Conservation (phyloP, 2,329 filamentous ascomycete genomes). For the Alternaria novae-zelandiae region DNA sequence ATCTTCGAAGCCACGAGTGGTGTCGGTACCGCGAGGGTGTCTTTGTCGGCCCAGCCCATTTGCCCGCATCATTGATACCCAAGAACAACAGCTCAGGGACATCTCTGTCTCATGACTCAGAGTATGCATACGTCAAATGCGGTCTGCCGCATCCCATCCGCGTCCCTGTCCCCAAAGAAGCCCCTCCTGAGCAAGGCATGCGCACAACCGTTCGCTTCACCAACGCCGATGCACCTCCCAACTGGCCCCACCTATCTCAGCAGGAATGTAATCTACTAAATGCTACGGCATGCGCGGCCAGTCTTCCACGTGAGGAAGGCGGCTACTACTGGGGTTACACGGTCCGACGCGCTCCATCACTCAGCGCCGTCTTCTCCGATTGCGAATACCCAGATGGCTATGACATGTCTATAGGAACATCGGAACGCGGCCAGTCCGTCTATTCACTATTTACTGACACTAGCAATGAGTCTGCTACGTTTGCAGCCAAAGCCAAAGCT, state of each 20-base stretch:
- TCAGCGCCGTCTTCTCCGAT: conserved; percentile 80
- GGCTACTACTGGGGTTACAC: conserved; percentile 90
- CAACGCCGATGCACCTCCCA: conserved; percentile 46
- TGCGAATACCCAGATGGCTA: conserved; percentile 78
- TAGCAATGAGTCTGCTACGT: background rate
- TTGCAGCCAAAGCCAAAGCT: conserved; percentile 23
- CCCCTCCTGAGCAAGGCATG: conserved; percentile 69
- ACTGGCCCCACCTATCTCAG: conserved; percentile 37
- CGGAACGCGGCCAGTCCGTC: conserved; percentile 70
- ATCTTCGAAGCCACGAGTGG: conserved; percentile 78
- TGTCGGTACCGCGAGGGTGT: conserved; percentile 81
- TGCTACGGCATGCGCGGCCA: conserved; percentile 70
- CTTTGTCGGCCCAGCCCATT: conserved; percentile 53
- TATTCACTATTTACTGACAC: conserved; percentile 40
- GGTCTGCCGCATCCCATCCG: conserved; percentile 57
- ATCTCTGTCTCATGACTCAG: conserved; percentile 6
- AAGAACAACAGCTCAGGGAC: conserved; percentile 56
- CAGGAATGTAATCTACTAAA: conserved; percentile 34
- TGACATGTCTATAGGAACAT: conserved; percentile 82
- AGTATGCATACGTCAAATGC: conserved; percentile 56
- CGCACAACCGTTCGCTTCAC: conserved; percentile 75
- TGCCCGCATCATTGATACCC: conserved; percentile 9
- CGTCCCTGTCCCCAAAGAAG: conserved; percentile 56
- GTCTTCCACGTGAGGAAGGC: conserved; percentile 71
- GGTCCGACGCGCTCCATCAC: conserved; percentile 68